phyloP scores from a whole-genome alignment of 441 rosid species.

The Omphalea diandra region DNA sequence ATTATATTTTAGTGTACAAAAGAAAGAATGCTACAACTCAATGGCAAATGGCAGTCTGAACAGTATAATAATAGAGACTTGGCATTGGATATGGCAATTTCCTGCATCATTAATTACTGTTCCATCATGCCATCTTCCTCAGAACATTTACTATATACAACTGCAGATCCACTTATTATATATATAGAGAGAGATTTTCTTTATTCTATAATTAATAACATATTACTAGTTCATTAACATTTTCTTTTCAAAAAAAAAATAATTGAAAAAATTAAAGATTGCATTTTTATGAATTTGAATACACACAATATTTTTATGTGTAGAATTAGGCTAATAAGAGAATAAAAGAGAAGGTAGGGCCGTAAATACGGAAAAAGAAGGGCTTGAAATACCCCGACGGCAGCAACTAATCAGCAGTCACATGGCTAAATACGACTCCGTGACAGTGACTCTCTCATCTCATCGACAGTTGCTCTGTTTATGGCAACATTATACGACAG shows the following conservation, averaged over 20 bases:
- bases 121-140: background rate
- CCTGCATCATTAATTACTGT: background rate
- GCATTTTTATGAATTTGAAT: too few relatives aligned
- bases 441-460: background rate
- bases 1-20: background rate
- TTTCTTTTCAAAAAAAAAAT: too few relatives aligned
- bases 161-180: background rate
- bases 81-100: constrained; percentile 7
- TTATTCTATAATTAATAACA: too few relatives aligned
- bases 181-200: too few relatives aligned
- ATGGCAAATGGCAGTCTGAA: constrained; percentile 15
- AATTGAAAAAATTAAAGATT: too few relatives aligned
- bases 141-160: background rate
- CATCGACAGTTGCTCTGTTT: background rate
- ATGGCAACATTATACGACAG: background rate
- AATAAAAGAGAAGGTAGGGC: background rate
- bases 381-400: constrained; percentile 17
- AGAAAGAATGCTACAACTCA: constrained; percentile 15
- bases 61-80: constrained; percentile 9
- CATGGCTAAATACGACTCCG: constrained; percentile 12
- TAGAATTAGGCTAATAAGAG: too few relatives aligned
- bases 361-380: background rate
- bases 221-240: too few relatives aligned
- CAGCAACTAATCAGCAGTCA: constrained; percentile 8
- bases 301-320: too few relatives aligned